These are phyloP conservation scores for Fraxinus cuspidata DNA, from an alignment of 257 asterid species.

Conservation along the genomic window DNA sequence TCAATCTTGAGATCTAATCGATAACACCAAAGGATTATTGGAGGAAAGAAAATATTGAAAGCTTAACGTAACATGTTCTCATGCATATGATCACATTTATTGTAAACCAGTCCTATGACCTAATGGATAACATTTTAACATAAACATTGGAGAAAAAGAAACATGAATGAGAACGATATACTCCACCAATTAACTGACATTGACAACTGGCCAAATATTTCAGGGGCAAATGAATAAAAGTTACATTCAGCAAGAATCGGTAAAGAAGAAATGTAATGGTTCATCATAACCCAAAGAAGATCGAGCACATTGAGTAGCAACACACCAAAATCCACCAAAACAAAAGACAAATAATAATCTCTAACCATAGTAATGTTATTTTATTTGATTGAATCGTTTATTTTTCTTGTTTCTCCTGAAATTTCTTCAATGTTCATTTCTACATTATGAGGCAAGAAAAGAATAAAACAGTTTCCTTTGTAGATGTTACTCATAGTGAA, in stretches of 20 bases:
- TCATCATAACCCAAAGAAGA: neutral
- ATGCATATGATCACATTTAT: neutral
- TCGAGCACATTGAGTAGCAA: neutral
- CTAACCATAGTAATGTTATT: no score
- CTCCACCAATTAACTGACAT: neutral
- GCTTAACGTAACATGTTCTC: neutral
- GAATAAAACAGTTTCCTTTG: conserved; percentile 34
- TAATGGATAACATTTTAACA: neutral
- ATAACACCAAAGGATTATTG: neutral
- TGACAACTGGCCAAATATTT: neutral
- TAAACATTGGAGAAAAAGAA: neutral
- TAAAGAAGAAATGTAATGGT: neutral
- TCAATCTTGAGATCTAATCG: neutral
- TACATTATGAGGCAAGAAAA: conserved; percentile 22
- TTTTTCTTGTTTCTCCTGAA: no score
- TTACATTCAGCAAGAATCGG: conserved; percentile 3
- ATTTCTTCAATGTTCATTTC: no score
- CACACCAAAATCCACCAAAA: conserved; percentile 12
- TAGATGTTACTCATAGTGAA: conserved; percentile 40
- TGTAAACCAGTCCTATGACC: neutral
- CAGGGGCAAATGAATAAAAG: neutral
- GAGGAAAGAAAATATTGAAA: neutral
- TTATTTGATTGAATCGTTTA: no score
- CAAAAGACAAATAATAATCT: conserved; percentile 24
- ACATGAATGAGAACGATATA: neutral